Evolutionary conservation across 2,329 filamentous ascomycete species (phyloP).

Genomic region (Diaporthe citrichinensis): DNA sequence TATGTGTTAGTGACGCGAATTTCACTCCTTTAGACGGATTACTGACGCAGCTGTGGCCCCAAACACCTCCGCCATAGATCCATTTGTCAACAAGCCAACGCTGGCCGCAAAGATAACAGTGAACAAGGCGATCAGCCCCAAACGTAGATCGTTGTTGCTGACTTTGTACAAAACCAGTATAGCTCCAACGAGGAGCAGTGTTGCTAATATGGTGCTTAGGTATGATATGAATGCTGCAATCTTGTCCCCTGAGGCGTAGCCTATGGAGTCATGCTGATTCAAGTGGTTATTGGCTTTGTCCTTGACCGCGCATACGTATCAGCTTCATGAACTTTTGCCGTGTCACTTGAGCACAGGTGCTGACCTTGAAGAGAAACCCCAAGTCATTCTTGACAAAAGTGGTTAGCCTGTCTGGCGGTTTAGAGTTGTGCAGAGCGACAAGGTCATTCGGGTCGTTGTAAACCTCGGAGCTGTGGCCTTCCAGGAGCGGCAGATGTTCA

Average conservation of each 20-base stretch:
- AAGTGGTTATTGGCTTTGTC: not conserved
- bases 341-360: not conserved
- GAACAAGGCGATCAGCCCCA: slow-evolving; percentile 14
- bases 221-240: not conserved
- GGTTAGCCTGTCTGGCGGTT: slow-evolving; percentile 7
- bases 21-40: no score
- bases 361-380: slow-evolving; percentile 7
- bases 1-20: not conserved
- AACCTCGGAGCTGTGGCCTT: not conserved
- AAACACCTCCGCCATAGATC: slow-evolving; percentile 22
- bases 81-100: slow-evolving; percentile 23
- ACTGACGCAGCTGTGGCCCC: slow-evolving; percentile 18
- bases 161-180: slow-evolving; percentile 9
- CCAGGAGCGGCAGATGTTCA: not conserved
- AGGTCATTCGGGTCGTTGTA: slow-evolving; percentile 11
- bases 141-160: not conserved
- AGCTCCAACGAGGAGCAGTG: not conserved
- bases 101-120: slow-evolving; percentile 5
- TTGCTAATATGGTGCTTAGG: slow-evolving; percentile 2
- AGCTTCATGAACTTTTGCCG: not conserved
- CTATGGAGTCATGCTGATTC: not conserved
- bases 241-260: not conserved
- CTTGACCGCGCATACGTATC: not conserved
- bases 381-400: not conserved
- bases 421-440: not conserved